Conservation (phyloP, 192 early-diverging fungal species). For the Coemansia sp. region DNA sequence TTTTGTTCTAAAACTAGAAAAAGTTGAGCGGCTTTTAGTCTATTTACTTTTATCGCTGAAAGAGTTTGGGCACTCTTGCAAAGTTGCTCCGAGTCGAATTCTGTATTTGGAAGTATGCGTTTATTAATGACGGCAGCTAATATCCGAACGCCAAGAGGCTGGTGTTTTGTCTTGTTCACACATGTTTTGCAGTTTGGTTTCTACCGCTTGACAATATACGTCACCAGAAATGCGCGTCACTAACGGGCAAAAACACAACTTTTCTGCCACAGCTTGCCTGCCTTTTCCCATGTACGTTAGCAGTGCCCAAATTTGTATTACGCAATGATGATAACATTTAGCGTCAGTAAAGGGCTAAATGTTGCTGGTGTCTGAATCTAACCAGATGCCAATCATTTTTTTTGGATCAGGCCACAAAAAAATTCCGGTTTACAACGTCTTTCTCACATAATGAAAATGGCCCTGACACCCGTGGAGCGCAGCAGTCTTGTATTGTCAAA, state of each 20-base stretch:
- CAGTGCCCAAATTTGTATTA: too few relatives aligned
- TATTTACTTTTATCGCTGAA: background rate
- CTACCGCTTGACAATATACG: background rate
- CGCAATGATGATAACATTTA: too few relatives aligned
- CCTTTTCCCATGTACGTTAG: too few relatives aligned
- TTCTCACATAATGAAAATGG: too few relatives aligned
- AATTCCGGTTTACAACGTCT: too few relatives aligned
- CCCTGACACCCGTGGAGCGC: too few relatives aligned
- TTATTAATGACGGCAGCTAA: background rate
- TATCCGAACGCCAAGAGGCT: slow-evolving; percentile 3
- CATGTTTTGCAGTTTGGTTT: background rate
- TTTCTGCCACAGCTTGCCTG: too few relatives aligned
- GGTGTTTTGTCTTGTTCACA: background rate
- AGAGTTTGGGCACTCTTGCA: background rate
- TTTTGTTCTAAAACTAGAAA: too few relatives aligned
- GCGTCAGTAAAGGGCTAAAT: too few relatives aligned
- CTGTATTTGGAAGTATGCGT: background rate
- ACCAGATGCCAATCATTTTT: too few relatives aligned
- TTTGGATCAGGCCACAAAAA: too few relatives aligned
- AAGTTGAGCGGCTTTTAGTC: background rate
- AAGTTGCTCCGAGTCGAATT: background rate
- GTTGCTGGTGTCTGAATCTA: too few relatives aligned
- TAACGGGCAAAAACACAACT: background rate
- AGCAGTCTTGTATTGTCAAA: background rate
- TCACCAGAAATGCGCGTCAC: background rate